phyloP scores from a whole-genome alignment of 2,329 filamentous ascomycete species.

The Aspergillus latus region DNA sequence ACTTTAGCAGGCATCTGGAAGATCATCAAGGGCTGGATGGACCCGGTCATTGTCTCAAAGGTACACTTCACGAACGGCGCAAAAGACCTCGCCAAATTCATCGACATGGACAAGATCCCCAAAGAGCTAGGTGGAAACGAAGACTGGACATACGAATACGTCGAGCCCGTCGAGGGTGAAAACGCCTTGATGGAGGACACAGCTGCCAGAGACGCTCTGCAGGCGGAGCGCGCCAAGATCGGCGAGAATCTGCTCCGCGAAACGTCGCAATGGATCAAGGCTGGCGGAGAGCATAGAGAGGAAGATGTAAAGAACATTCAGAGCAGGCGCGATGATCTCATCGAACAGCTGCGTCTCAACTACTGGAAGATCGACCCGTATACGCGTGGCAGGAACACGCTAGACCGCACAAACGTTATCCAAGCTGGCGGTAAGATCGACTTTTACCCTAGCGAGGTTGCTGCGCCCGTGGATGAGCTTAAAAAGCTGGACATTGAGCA shows the following conservation, averaged over 20 bases:
- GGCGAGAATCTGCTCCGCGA: conserved; percentile 70
- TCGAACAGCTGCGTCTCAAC: conserved; percentile 64
- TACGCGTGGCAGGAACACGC: conserved; percentile 72
- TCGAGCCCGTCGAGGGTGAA: conserved; percentile 72
- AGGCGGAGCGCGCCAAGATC: conserved; percentile 62
- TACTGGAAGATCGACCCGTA: conserved; percentile 93
- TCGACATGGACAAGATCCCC: conserved; percentile 66
- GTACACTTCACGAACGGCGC: conserved; percentile 83
- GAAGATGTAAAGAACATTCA: conserved; percentile 51
- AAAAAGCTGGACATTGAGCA: conserved; percentile 22
- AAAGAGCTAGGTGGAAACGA: conserved; percentile 82
- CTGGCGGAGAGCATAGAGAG: conserved; percentile 44
- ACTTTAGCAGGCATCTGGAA: conserved; percentile 72
- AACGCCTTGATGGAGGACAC: conserved; percentile 70
- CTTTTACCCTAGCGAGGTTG: conserved; percentile 57
- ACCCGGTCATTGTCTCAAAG: conserved; percentile 91
- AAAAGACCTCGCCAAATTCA: conserved; percentile 73
- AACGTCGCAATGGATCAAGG: conserved; percentile 71
- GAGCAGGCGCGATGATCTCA: conserved; percentile 60
- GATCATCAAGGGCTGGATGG: conserved; percentile 90
- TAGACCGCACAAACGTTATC: conserved; percentile 76
- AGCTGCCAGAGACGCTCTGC: conserved; percentile 61
- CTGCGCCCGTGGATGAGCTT: conserved; percentile 3
- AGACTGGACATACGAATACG: conserved; percentile 75
- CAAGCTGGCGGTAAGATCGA: conserved; percentile 64